Percentiles rank a stretch among this genome's conserved stretches.
phyloP scores from a whole-genome alignment of 1,284 basidiomycete genomes.

The Sanghuangporus weigelae region DNA sequence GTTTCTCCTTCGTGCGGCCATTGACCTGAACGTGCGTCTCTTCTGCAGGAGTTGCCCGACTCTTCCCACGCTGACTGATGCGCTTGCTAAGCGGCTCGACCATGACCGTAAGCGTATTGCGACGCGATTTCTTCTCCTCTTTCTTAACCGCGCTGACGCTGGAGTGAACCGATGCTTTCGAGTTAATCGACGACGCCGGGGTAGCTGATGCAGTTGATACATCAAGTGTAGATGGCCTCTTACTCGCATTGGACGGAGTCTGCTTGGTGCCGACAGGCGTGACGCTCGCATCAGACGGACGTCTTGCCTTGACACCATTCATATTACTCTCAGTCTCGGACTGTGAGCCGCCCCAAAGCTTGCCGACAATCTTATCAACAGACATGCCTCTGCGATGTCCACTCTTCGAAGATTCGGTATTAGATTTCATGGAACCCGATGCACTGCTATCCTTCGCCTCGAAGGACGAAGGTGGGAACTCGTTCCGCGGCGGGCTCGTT shows the following conservation, averaged over 20 bases:
- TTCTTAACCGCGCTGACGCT: constrained; percentile 11
- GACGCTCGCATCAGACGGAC: constrained; percentile 24
- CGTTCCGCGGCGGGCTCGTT: constrained; percentile 13
- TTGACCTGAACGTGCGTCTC: constrained; percentile 7
- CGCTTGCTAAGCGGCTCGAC: constrained; percentile 67
- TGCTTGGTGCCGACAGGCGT: constrained; percentile 19
- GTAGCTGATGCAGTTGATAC: constrained; percentile 22
- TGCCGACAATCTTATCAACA: constrained; percentile 69
- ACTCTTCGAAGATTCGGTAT: constrained; percentile 36
- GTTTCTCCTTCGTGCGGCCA: constrained; percentile 13
- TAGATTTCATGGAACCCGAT: constrained; percentile 25
- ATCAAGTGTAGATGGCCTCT: constrained; percentile 34
- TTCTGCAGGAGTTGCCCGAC: constrained; percentile 31
- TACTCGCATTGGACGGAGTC: constrained; percentile 19
- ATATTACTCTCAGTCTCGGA: constrained; percentile 3
- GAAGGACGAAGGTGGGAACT: constrained; percentile 11
- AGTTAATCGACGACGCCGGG: constrained; percentile 10
- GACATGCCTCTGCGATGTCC: constrained; percentile 60
- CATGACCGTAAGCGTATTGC: constrained; percentile 81
- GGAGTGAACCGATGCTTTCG: constrained; percentile 8
- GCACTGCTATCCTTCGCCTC: constrained; percentile 15
- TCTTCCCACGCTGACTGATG: constrained; percentile 46
- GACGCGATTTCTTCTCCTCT: constrained; percentile 51
- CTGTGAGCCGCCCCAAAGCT: constrained; percentile 44
- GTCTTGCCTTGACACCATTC: constrained; percentile 15